Evolutionary conservation across 192 early-diverging fungal species (phyloP), one percentile per base, ranked within the genome.

Genomic region (Chytriomyces confervae): DNA sequence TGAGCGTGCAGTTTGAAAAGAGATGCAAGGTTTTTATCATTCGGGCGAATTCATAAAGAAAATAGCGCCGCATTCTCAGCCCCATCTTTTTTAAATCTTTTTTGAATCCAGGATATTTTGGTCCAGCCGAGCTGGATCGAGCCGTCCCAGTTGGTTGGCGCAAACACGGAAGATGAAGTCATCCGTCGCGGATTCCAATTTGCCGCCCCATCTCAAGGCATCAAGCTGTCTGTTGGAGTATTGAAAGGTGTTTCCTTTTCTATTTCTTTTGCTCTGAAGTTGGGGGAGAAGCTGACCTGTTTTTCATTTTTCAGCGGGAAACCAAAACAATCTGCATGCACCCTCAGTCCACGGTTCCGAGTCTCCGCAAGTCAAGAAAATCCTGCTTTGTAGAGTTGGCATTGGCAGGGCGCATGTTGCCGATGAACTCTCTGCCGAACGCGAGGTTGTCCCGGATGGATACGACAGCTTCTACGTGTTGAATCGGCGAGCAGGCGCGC

Each of bases 161-260:
- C 71, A 24, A 90, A 89, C 79, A 85, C 87, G n/a, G 89, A 90
- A 73, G 89, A 90, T 46, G 87, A 90, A 45, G 85, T 90, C 18
- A 84, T 90, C 5, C 79, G 85, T 29, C 70, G 86, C 20, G 89
- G 89, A 0, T 89, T 89, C 62, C 80, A 86, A 47, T 86, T 90
- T 78, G 66, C 76, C 7, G 72, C 86, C 5, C 47, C 72, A 13
- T 68, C 64, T 8, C 75, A 80, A 8, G 88, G 88, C 5, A 77
- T 87, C 51, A 82, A 81, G 50, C 74, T 87, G 51, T 60, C 57
- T 7, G 80, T 87, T 44, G 88, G 88, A 8, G 64, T 70, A 36
- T 62, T 88, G 13, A 27, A 62, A 44, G 20, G 69, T 72, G 48
- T 20, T 7, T 60, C 24, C 24, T 8, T 8, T n/a, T 20, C 13